Evolutionary conservation across 2,329 filamentous ascomycete genomes (phyloP).

Genomic region (Arthrinium puccinioides): DNA sequence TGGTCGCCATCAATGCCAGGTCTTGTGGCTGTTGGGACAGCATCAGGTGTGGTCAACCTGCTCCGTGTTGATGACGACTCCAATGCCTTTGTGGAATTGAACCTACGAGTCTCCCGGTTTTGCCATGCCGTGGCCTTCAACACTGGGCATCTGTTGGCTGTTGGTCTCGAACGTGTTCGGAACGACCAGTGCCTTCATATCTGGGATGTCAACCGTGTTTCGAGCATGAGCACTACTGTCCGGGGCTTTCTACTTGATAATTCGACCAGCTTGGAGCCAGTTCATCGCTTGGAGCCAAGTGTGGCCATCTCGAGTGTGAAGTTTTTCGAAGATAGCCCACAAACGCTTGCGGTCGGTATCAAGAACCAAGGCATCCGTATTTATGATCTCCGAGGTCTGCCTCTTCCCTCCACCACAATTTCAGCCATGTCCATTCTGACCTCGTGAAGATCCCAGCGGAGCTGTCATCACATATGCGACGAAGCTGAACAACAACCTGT

Average conservation of each 20-base stretch:
- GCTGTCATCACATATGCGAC: constrained; percentile 55
- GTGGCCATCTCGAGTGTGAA: constrained; percentile 77
- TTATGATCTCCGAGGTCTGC: constrained; percentile 68
- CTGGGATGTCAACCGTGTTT: constrained; percentile 66
- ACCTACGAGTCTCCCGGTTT: constrained; percentile 66
- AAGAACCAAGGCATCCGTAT: constrained; percentile 68
- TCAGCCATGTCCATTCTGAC: constrained; percentile 13
- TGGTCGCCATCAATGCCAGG: constrained; percentile 57
- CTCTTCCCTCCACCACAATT: neutral
- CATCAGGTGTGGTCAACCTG: constrained; percentile 68
- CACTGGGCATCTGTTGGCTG: constrained; percentile 62
- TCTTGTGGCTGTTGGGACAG: constrained; percentile 68
- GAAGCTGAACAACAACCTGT: constrained; percentile 62
- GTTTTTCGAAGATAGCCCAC: constrained; percentile 72
- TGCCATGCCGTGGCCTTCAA: constrained; percentile 81
- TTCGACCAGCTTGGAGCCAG: constrained; percentile 46
- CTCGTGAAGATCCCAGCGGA: constrained; percentile 35
- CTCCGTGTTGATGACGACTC: constrained; percentile 65
- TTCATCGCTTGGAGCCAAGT: constrained; percentile 53
- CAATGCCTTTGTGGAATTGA: constrained; percentile 58
- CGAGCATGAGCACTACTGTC: constrained; percentile 36
- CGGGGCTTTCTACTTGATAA: constrained; percentile 43
- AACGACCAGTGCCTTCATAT: constrained; percentile 79
- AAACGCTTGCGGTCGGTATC: constrained; percentile 68
- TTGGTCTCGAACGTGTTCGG: constrained; percentile 72